Evolutionary conservation across 768 basidiomycete species (phyloP), one percentile per base, ranked within the genome.

Genomic region (Hysterangium stoloniferum): DNA sequence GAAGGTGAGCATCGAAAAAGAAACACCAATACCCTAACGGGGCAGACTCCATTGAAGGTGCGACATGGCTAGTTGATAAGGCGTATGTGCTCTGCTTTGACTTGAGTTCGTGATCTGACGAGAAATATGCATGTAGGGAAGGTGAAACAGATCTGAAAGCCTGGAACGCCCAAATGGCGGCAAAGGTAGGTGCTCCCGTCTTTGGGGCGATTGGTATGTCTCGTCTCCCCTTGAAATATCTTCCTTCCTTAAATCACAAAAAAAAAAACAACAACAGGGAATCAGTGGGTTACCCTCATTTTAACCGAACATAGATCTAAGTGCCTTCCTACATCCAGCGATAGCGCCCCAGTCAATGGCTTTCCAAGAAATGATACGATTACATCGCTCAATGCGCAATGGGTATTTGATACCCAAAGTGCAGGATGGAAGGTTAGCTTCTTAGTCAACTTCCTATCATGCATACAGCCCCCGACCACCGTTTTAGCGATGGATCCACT

Each of bases 391-490:
- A 63, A 57, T 41, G 57, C 69, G 1, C 77, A 81, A 56, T 84
- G 76, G 74, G 73, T 80, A 0, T 82, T 77, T 54, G 74, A 80
- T 56, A 67, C 71, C 4, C 71, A 76, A 56, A 69, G 71, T 43
- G 54, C 61, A 24, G 73, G 73, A 9, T 80, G 78, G 78, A 57
- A 57, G 50, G 77, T 78, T 44, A 24, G 70, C 12, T 60, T 13
- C 29, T 43, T 33, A 33, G n/a, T 24, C 24, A 20, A 19, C 27
- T n/a, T n/a, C n/a, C n/a, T n/a, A n/a, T n/a, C n/a, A 8, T 15
- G n/a, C 34, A 31, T 20, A 31, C 52, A 8, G 27, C 44, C 25
- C 28, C 41, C 29, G 42, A n/a, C n/a, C n/a, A n/a, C n/a, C n/a
- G 12, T 34, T 44, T 52, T 37, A 76, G 75, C 60, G 66, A 54